These are phyloP conservation scores for Trichoderma koningiopsis DNA, from an alignment of 2,329 filamentous ascomycete species.

Conservation along the genomic window DNA sequence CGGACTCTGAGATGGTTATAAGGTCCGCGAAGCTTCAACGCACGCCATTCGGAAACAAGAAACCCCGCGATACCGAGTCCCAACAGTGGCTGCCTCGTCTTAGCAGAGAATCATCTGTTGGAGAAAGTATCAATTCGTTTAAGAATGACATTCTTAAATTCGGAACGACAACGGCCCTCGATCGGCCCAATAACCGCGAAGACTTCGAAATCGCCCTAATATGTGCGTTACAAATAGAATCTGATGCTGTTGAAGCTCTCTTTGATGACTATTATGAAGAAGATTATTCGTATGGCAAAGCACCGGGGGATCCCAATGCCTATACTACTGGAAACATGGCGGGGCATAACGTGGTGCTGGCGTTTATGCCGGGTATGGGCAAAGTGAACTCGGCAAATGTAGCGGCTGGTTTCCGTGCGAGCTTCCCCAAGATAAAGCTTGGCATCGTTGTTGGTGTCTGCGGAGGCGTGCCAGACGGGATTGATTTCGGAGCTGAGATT, in stretches of 20 bases:
- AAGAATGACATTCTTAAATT: no score
- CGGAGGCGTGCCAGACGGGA: conserved; percentile 31
- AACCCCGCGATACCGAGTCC: no score
- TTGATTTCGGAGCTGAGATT: no score
- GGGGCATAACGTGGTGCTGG: conserved; percentile 32
- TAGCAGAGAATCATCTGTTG: no score
- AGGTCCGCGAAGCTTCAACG: no score
- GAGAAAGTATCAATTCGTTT: no score
- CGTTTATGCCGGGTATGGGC: conserved; percentile 31
- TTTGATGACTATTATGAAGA: conserved; percentile 30
- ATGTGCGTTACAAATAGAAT: conserved; percentile 30
- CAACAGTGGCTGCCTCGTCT: no score
- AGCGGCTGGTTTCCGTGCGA: conserved; percentile 21
- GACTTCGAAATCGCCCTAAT: conserved; percentile 31
- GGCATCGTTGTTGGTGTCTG: conserved; percentile 30
- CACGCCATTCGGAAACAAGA: no score
- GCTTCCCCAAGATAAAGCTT: conserved; percentile 29
- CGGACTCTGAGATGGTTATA: no score
- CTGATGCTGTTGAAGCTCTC: conserved; percentile 28
- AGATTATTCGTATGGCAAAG: conserved; percentile 31
- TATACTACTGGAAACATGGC: conserved; percentile 34
- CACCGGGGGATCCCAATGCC: conserved; percentile 34
- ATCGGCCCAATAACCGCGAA: background rate
- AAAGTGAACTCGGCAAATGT: conserved; percentile 26
- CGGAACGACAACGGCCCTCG: no score